Conservation (phyloP, 768 basidiomycete species). For the Sporobolomyces roseus region DNA sequence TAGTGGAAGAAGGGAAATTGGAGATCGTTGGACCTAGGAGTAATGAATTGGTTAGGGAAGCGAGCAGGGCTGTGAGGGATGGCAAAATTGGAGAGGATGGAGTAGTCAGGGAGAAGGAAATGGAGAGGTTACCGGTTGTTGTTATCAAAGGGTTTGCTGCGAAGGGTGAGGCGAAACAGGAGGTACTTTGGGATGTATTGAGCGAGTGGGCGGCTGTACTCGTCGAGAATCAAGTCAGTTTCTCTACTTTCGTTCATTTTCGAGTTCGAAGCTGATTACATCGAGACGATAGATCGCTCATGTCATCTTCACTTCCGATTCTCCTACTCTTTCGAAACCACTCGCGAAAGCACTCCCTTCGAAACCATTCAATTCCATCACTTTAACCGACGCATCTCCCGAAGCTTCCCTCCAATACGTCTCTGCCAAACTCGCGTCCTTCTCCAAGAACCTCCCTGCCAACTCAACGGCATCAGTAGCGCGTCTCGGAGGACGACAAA, state of each 20-base stretch:
- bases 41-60: constrained; percentile 30
- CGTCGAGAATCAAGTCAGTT: constrained; percentile 68
- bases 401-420: constrained; percentile 75
- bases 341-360: constrained; percentile 79
- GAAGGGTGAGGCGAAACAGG: constrained; percentile 57
- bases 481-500: constrained; percentile 81
- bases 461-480: constrained; percentile 62
- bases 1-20: constrained; percentile 4
- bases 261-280: background rate
- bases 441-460: constrained; percentile 54
- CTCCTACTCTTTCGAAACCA: constrained; percentile 78
- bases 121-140: constrained; percentile 73
- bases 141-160: constrained; percentile 55
- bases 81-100: constrained; percentile 20
- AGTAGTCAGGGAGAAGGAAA: constrained; percentile 46
- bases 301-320: constrained; percentile 84
- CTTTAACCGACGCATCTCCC: constrained; percentile 79
- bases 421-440: constrained; percentile 58
- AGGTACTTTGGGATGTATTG: constrained; percentile 61
- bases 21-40: constrained; percentile 31
- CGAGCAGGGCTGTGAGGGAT: constrained; percentile 3
- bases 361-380: constrained; percentile 72
- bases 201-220: constrained; percentile 79
- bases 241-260: background rate
- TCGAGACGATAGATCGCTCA: constrained; percentile 66